Evolutionary conservation across 768 basidiomycete species (phyloP).

Genomic region (Lactarius akahatsu): DNA sequence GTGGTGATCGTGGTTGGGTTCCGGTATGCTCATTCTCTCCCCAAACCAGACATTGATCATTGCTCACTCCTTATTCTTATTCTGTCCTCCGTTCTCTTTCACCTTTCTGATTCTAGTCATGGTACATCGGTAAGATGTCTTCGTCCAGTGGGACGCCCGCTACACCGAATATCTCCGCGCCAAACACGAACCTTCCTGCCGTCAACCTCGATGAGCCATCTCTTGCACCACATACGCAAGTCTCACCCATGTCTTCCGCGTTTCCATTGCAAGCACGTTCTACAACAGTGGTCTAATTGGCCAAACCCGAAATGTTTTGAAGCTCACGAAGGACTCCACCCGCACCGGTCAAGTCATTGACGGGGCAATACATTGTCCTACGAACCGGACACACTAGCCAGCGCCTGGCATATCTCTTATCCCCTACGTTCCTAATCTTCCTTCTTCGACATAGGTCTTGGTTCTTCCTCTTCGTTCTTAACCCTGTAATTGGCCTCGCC

Average conservation of each 20-base stretch:
- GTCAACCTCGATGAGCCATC: slow-evolving; percentile 34
- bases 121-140: slow-evolving; percentile 91
- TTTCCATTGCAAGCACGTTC: slow-evolving; percentile 52
- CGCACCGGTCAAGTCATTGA: slow-evolving; percentile 1
- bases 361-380: background rate
- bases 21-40: slow-evolving; percentile 52
- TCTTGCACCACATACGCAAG: slow-evolving; percentile 47
- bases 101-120: slow-evolving; percentile 51
- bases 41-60: slow-evolving; percentile 2
- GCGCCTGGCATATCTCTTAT: slow-evolving; percentile 3
- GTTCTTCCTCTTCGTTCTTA: slow-evolving; percentile 8
- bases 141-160: slow-evolving; percentile 41
- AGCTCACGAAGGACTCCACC: background rate
- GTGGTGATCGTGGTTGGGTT: slow-evolving; percentile 95
- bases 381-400: background rate
- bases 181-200: slow-evolving; percentile 28
- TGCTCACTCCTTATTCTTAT: slow-evolving; percentile 15
- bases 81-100: background rate
- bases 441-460: slow-evolving; percentile 9
- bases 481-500: slow-evolving; percentile 14
- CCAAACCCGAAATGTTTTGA: background rate
- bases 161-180: slow-evolving; percentile 50
- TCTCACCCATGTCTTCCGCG: slow-evolving; percentile 82
- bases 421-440: slow-evolving; percentile 7
- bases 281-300: slow-evolving; percentile 26